These are phyloP conservation scores for Vanrija sp. DNA, from an alignment of 1,284 basidiomycete genomes.

Conservation along the genomic window DNA sequence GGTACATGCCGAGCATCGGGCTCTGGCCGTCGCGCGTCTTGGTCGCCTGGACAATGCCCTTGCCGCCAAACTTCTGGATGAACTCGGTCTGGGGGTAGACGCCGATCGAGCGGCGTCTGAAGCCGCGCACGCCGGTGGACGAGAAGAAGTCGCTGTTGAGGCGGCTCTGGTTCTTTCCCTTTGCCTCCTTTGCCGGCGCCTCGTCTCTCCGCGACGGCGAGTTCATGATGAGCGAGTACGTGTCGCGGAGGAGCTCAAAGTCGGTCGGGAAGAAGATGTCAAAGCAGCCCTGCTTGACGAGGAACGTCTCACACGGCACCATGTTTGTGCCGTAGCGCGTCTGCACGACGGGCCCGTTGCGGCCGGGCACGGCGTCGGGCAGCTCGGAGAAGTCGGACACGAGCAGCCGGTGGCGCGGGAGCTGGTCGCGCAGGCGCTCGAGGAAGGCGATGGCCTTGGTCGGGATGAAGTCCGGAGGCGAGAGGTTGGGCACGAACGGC, in stretches of 20 bases:
- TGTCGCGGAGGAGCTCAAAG: constrained; percentile 76
- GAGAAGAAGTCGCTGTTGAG: constrained; percentile 27
- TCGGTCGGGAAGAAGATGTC: constrained; percentile 99
- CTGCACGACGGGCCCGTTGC: constrained; percentile 93
- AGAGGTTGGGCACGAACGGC: constrained; percentile 89
- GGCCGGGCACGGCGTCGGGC: constrained; percentile 78
- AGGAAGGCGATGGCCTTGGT: constrained; percentile 86
- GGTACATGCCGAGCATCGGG: constrained; percentile 46
- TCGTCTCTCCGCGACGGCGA: constrained; percentile 26
- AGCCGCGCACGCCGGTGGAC: constrained; percentile 32
- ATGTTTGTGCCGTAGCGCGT: constrained; percentile 79
- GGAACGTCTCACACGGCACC: constrained; percentile 82
- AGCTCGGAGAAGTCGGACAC: constrained; percentile 88
- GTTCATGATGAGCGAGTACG: constrained; percentile 75
- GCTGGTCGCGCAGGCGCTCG: constrained; percentile 72
- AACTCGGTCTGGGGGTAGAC: constrained; percentile 47
- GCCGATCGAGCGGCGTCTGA: constrained; percentile 35
- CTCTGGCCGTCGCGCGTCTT: constrained; percentile 39
- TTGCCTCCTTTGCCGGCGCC: background rate
- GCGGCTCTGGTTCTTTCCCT: background rate
- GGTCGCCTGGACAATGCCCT: constrained; percentile 28
- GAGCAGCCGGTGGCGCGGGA: constrained; percentile 86
- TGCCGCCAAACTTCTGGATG: constrained; percentile 34
- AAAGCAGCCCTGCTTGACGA: constrained; percentile 94
- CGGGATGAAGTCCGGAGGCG: constrained; percentile 84